phyloP scores from a whole-genome alignment of 2,329 filamentous ascomycete species.

The Parascedosporium putredinis region DNA sequence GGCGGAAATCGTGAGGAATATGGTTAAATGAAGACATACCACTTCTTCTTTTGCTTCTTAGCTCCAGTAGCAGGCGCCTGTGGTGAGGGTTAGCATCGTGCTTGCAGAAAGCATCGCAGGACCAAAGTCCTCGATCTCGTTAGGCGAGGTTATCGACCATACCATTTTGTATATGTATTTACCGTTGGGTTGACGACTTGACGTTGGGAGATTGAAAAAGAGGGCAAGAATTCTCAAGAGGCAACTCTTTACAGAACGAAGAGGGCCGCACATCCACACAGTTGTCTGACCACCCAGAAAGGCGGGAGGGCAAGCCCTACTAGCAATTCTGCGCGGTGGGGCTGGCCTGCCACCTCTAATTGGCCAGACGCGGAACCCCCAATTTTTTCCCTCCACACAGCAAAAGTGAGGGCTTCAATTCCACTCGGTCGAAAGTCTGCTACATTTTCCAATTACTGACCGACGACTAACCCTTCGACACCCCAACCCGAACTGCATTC shows the following conservation, averaged over 20 bases:
- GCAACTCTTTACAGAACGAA: constrained; percentile 3
- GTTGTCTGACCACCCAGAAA: background rate
- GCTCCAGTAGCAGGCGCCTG: constrained; percentile 35
- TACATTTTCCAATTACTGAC: constrained; percentile 2
- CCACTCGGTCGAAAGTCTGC: constrained; percentile 3
- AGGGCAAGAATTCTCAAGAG: constrained; percentile 11
- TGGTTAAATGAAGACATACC: constrained; percentile 18
- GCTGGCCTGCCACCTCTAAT: constrained; percentile 23
- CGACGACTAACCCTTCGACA: constrained; percentile 6
- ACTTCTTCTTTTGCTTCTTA: constrained; percentile 44
- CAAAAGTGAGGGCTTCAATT: constrained; percentile 9
- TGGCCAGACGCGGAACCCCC: constrained; percentile 24
- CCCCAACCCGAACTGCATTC: background rate
- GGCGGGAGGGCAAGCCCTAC: constrained; percentile 29
- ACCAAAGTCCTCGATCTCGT: background rate
- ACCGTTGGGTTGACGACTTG: constrained; percentile 25
- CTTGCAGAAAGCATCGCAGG: background rate
- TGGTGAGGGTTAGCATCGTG: constrained; percentile 14
- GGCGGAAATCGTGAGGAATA: background rate
- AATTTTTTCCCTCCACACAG: constrained; percentile 20
- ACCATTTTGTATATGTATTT: constrained; percentile 33
- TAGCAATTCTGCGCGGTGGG: constrained; percentile 22
- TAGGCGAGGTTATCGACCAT: constrained; percentile 14
- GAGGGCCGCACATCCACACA: constrained; percentile 1
- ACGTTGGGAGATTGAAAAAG: constrained; percentile 12